phyloP scores from a whole-genome alignment of 192 early-diverging fungal species.

The Diversispora epigaea region DNA sequence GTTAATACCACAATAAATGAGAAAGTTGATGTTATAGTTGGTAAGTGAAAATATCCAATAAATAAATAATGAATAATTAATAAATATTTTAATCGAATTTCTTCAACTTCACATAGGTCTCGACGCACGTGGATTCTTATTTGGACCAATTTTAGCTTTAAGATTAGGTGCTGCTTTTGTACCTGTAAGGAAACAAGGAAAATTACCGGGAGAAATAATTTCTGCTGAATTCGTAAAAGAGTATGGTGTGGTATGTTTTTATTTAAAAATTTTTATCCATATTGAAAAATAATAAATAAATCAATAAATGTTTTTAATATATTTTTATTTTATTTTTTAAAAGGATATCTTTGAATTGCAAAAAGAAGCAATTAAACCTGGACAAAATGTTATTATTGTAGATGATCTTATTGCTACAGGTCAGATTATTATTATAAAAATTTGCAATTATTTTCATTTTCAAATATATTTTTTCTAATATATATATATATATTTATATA shows the following conservation, averaged over 20 bases:
- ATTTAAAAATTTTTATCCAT: neutral
- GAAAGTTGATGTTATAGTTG: conserved; percentile 88
- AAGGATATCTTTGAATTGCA: conserved; percentile 95
- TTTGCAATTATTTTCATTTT: too few species aligned
- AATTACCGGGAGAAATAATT: conserved; percentile 81
- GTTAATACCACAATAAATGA: conserved; percentile 58
- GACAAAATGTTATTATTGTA: conserved; percentile 86
- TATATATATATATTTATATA: too few species aligned
- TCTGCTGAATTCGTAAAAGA: conserved; percentile 86
- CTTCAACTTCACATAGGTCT: conserved; percentile 51
- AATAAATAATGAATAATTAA: neutral
- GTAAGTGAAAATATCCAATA: conserved; percentile 38
- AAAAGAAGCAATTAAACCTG: conserved; percentile 69
- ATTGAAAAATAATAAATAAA: neutral
- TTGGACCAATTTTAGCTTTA: conserved; percentile 88
- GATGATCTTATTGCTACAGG: conserved; percentile 95
- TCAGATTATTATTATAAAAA: conserved; percentile 22
- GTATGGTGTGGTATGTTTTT: conserved; percentile 74
- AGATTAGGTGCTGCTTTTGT: conserved; percentile 88
- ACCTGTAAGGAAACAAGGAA: conserved; percentile 94
- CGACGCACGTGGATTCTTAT: conserved; percentile 96
- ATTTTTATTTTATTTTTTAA: neutral
- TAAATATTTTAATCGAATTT: neutral
- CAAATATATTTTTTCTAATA: too few species aligned
- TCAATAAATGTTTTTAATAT: neutral